These are phyloP conservation scores for Cicer judaicum DNA, from an alignment of 306 rosid species.

Conservation along the genomic window DNA sequence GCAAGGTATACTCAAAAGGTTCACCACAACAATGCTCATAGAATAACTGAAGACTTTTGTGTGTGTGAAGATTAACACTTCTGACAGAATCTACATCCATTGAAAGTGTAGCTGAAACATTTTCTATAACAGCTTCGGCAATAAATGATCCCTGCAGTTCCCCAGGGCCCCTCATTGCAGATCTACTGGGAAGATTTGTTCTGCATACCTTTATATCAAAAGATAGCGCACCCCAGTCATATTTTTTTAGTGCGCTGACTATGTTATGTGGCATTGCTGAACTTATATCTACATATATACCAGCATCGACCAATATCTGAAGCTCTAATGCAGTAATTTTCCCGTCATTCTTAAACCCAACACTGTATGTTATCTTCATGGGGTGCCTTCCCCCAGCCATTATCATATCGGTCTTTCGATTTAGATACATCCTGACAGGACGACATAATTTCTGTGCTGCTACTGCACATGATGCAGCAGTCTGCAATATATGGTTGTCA, in stretches of 20 bases:
- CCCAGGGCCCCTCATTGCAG: constrained; percentile 96
- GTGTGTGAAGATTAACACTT: constrained; percentile 73
- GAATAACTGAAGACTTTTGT: constrained; percentile 66
- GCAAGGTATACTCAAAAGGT: constrained; percentile 80
- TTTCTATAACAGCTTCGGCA: constrained; percentile 87
- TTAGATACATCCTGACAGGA: constrained; percentile 80
- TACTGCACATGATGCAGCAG: constrained; percentile 84
- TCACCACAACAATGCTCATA: constrained; percentile 61
- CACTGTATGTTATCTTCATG: constrained; percentile 81
- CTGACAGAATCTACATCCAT: constrained; percentile 77
- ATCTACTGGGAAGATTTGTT: constrained; percentile 79
- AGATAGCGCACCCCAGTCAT: constrained; percentile 90
- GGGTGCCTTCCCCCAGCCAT: constrained; percentile 99
- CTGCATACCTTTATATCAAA: constrained; percentile 84
- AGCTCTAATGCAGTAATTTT: constrained; percentile 83
- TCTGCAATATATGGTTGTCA: constrained; percentile 57
- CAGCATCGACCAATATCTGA: constrained; percentile 78
- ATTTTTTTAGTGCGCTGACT: constrained; percentile 65
- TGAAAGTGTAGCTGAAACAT: constrained; percentile 77
- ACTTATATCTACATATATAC: constrained; percentile 71
- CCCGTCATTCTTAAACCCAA: constrained; percentile 84
- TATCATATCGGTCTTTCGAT: constrained; percentile 91
- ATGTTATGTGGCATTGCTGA: constrained; percentile 61
- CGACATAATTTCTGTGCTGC: constrained; percentile 78
- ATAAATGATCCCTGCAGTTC: constrained; percentile 88